Evolutionary conservation across 257 asterid genomes (phyloP).

Genomic region (Solanum appendiculatum): DNA sequence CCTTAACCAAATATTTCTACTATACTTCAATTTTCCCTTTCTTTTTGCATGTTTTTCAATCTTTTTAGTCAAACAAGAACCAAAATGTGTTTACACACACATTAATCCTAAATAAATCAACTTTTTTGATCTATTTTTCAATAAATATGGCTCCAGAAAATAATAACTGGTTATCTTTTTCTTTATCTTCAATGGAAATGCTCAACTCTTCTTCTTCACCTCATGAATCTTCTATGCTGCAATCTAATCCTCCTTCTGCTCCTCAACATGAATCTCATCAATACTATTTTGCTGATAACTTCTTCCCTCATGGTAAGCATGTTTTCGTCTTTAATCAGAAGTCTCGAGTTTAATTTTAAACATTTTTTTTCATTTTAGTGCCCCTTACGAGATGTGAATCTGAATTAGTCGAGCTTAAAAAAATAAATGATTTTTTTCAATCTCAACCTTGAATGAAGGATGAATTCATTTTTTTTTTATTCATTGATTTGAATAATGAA

Average conservation of each 20-base stretch:
- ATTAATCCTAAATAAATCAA: not conserved
- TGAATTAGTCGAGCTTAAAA: not conserved
- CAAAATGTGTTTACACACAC: not conserved
- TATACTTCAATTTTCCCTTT: not conserved
- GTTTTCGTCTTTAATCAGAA: not conserved
- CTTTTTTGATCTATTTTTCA: not conserved
- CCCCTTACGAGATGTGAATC: not conserved
- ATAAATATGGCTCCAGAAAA: constrained; percentile 62
- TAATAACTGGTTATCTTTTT: constrained; percentile 72
- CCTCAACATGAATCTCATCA: constrained; percentile 25
- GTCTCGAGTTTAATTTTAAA: not conserved
- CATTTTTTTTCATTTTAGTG: not conserved
- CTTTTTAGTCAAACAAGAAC: not conserved
- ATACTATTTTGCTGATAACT: constrained; percentile 60
- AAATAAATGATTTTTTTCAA: not conserved
- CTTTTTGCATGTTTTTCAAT: not conserved
- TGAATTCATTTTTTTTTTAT: not conserved
- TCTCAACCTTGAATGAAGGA: too few relatives aligned
- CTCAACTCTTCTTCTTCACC: constrained; percentile 24
- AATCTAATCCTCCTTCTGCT: not conserved
- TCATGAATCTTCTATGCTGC: not conserved
- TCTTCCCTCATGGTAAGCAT: constrained; percentile 44
- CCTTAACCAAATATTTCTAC: not conserved
- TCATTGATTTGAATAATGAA: not conserved
- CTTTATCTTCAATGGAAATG: constrained; percentile 77